phyloP scores from a whole-genome alignment of 257 asterid species.

The Solanum dulcamara region DNA sequence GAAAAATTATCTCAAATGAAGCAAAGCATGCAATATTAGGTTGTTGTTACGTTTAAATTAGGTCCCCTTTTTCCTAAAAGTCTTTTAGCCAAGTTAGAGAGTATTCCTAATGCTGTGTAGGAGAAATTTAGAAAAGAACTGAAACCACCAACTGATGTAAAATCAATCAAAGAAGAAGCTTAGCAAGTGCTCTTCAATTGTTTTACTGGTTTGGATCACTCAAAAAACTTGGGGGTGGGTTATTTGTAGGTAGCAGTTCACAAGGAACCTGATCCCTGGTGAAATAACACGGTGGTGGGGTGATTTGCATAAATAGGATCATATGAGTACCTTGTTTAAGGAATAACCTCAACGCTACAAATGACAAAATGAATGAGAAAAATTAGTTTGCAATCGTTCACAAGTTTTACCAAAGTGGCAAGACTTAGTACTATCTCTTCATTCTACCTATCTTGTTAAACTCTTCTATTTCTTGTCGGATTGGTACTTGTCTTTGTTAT shows the following conservation, averaged over 20 bases:
- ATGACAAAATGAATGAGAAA: neutral
- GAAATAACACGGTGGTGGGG: neutral
- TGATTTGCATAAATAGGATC: neutral
- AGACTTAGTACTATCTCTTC: neutral
- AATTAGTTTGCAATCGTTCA: neutral
- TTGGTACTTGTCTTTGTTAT: neutral
- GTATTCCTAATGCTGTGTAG: neutral
- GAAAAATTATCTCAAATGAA: neutral
- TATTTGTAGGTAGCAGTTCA: no score
- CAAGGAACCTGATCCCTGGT: neutral
- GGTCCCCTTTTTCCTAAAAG: neutral
- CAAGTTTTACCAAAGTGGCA: neutral
- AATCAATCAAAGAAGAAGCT: no score
- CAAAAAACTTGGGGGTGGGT: neutral
- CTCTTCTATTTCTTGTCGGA: neutral
- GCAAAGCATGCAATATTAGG: neutral
- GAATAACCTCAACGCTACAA: neutral
- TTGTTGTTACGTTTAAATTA: neutral
- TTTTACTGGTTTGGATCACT: neutral
- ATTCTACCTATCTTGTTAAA: neutral
- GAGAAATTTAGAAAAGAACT: neutral
- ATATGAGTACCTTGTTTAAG: neutral
- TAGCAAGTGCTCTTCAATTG: neutral
- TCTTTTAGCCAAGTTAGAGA: neutral
- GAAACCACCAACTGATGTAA: neutral